Conservation (phyloP, 176 grass and related monocot species). For the Zea luxurians region DNA sequence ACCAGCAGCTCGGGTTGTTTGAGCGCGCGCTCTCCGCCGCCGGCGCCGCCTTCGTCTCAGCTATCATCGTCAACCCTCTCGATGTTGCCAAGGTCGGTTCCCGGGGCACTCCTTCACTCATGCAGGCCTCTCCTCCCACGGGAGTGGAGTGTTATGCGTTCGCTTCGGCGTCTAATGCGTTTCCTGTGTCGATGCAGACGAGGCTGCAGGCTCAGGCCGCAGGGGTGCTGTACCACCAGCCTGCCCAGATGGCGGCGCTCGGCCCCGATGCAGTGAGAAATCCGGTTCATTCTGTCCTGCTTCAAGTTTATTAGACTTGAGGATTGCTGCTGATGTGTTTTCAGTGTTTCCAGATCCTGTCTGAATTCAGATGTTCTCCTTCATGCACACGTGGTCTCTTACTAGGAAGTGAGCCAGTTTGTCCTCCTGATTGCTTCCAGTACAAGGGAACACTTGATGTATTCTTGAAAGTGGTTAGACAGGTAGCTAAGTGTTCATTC, state of each 20-base stretch:
- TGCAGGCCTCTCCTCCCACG: background rate
- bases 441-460: slow-evolving; percentile 94
- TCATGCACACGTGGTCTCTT: slow-evolving; percentile 68
- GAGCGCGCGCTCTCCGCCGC: slow-evolving; percentile 80
- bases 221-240: slow-evolving; percentile 70
- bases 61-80: slow-evolving; percentile 85
- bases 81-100: slow-evolving; percentile 83
- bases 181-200: slow-evolving; percentile 50
- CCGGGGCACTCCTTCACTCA: background rate
- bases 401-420: slow-evolving; percentile 74
- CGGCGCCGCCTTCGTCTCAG: slow-evolving; percentile 79
- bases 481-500: slow-evolving; percentile 40
- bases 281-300: slow-evolving; percentile 12
- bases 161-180: slow-evolving; percentile 14
- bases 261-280: slow-evolving; percentile 57
- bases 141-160: background rate
- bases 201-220: slow-evolving; percentile 94
- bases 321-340: slow-evolving; percentile 25
- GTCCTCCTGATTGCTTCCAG: slow-evolving; percentile 83
- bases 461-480: slow-evolving; percentile 90
- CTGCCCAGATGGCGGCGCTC: slow-evolving; percentile 66
- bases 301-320: background rate
- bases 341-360: slow-evolving; percentile 58
- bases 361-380: slow-evolving; percentile 84
- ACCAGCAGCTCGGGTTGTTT: slow-evolving; percentile 53